phyloP scores from a whole-genome alignment of 2,329 filamentous ascomycete species.

The Pseudonectria foliicola region DNA sequence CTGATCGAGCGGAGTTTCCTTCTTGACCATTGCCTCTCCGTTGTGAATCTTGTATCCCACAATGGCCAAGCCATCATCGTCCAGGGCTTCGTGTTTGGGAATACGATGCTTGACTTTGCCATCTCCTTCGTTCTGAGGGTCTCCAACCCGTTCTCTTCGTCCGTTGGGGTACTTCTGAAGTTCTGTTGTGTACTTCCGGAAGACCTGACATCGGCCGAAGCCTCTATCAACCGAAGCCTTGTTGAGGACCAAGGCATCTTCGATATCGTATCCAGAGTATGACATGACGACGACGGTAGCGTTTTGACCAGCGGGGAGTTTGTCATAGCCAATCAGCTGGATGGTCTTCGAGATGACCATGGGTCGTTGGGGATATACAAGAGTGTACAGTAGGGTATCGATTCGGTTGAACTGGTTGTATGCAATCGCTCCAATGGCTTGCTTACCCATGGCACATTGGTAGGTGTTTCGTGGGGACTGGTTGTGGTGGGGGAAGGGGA shows the following conservation, averaged over 20 bases:
- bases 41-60: slow-evolving; percentile 73
- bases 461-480: slow-evolving; percentile 98
- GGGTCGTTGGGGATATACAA: slow-evolving; percentile 95
- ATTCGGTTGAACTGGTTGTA: slow-evolving; percentile 98
- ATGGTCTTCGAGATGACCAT: slow-evolving; percentile 98
- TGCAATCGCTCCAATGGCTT: slow-evolving; percentile 96
- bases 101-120: slow-evolving; percentile 55
- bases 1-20: slow-evolving; percentile 75
- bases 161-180: slow-evolving; percentile 87
- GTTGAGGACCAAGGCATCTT: slow-evolving; percentile 94
- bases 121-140: slow-evolving; percentile 47
- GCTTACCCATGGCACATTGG: slow-evolving; percentile 99
- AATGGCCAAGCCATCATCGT: slow-evolving; percentile 79
- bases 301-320: slow-evolving; percentile 92
- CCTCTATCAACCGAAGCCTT: slow-evolving; percentile 93
- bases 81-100: slow-evolving; percentile 65
- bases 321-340: slow-evolving; percentile 93
- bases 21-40: slow-evolving; percentile 86
- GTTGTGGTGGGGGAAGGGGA: slow-evolving; percentile 98
- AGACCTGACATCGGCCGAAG: slow-evolving; percentile 96
- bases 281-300: slow-evolving; percentile 99
- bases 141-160: slow-evolving; percentile 58
- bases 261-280: slow-evolving; percentile 98
- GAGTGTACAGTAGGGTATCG: slow-evolving; percentile 89
- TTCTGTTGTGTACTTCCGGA: slow-evolving; percentile 84